Base-by-base conservation (phyloP, 2,329 filamentous ascomycete species). In the Scedosporium boydii region DNA sequence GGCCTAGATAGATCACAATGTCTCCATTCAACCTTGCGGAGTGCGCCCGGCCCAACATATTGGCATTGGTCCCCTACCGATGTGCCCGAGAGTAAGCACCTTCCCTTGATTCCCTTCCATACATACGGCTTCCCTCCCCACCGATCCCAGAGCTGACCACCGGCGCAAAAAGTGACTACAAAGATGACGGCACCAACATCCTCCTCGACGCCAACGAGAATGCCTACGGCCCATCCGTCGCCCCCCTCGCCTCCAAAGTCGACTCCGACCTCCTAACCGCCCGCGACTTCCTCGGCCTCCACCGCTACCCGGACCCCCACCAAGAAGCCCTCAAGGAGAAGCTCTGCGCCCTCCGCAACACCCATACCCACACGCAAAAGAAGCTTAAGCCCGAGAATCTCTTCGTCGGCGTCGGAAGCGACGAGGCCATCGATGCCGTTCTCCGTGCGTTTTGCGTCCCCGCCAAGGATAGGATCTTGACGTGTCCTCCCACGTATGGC, bases 171-270 rank as follows among this genome's bases (percentile, higher is more conserved):
- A 96, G 91, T 78, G 95, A 99, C 83, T 98, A 99, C 84, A 97
- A 99, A 79, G 93, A 99, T 74, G 90, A 99, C 73, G 95, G 95
- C 68, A 93, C 87, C 64, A 98, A 98, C 71, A 87, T 98, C 70
- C 87, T 99, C 60, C 89, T 99, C 67, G 95, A 99, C 73, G 95
- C 95, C 69, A 99, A 99, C 71, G 95, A 99, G 78, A 99, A 99
- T 72, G 92, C 95, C 64, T 97, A 89, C 70, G 95, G 95, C 0
- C 93, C 95, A 0, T 88, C 90, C 1, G 78, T 97, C 58, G 77
- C 81, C 1, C 71, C 81, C 48, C 77, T 79, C 10, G 78, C 80
- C 59, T 75, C 83, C 10, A 72, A 79, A 60, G 74, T 78, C 58
- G 72, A 76, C 62, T 65, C 70, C 59, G 70, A 72, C n/a, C 58